Evolutionary conservation across 192 early-diverging fungal species (phyloP), one percentile per base, ranked within the genome.

Genomic region (Umbelopsis sp.): DNA sequence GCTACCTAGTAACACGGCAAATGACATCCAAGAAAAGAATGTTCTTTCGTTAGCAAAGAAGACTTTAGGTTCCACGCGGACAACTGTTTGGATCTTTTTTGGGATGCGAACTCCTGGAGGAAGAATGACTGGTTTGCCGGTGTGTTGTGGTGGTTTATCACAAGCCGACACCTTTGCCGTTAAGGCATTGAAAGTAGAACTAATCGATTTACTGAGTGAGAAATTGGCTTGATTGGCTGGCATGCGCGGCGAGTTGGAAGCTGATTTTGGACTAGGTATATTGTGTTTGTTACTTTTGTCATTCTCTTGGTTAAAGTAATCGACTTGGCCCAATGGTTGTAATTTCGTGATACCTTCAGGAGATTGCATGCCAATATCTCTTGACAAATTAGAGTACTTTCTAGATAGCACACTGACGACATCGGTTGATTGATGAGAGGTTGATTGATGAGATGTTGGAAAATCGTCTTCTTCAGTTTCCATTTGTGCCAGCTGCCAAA

Each of bases 31-130:
- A 21, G 84, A 80, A 33, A 94, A 79, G 79, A 93, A 94, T 0
- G 91, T 93, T 30, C 92, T 79, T 75, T 94, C 92, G 70, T 94
- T 94, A 41, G 91, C 91, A 73, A 94, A 90, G 47, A 87, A 93
- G 22, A 91, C 88, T 83, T 94, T 94, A 25, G 92, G 90, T 69
- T 94, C 92, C 11, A 93, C 87, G 27, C 88, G 83, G 25, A 90
- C 77, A 5, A 86, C 78, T 46, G 74, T 78, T 3, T 49, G 68
- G 22, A 78, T 37, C 70, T 80, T 83, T 73, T 79, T 80, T 16
- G 78, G 85, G 13, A 68, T 45, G 16, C 35, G 25, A 49, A 78
- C 48, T 64, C 46, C 66, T 23, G 68, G 72, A 23, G 76, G 72
- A 15, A 73, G 30, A 52, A n/a, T 51, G 11, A 69, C 66, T 16